phyloP scores from a whole-genome alignment of 352 stramenopile genomes.

The Pythium chondricola region DNA sequence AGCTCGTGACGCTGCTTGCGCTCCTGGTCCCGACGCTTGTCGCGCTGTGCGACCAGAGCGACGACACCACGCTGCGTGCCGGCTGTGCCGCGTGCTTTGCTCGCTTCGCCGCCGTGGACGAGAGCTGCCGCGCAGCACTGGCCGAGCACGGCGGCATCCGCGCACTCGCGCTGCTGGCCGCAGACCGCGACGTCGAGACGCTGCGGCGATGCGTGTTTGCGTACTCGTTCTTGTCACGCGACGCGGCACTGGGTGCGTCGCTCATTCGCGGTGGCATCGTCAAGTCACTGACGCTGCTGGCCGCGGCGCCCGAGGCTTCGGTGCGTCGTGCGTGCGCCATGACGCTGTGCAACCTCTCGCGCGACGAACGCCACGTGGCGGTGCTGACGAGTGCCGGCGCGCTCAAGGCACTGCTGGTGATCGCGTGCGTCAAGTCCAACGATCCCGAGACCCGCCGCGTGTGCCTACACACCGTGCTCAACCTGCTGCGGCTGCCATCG shows the following conservation, averaged over 20 bases:
- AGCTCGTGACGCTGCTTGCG: constrained; percentile 35
- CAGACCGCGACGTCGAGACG: constrained; percentile 42
- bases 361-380: constrained; percentile 85
- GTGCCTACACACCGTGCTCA: constrained; percentile 66
- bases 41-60: constrained; percentile 26
- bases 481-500: constrained; percentile 39
- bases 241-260: constrained; percentile 33
- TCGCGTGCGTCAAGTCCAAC: constrained; percentile 78
- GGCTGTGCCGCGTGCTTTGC: constrained; percentile 61
- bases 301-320: constrained; percentile 59
- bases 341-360: constrained; percentile 91
- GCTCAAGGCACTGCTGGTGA: constrained; percentile 83
- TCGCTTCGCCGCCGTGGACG: constrained; percentile 50
- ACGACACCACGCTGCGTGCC: constrained; percentile 21
- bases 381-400: constrained; percentile 84
- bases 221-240: constrained; percentile 53
- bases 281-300: constrained; percentile 61
- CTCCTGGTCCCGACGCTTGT: constrained; percentile 40
- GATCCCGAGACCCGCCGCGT: constrained; percentile 66
- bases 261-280: constrained; percentile 58
- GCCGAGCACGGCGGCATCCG: constrained; percentile 41
- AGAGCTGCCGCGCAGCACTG: constrained; percentile 46
- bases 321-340: constrained; percentile 76
- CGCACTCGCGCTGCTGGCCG: constrained; percentile 42
- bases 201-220: constrained; percentile 57